Base-by-base conservation (phyloP, 306 rosid genomes). In the Trifolium fragiferum region DNA sequence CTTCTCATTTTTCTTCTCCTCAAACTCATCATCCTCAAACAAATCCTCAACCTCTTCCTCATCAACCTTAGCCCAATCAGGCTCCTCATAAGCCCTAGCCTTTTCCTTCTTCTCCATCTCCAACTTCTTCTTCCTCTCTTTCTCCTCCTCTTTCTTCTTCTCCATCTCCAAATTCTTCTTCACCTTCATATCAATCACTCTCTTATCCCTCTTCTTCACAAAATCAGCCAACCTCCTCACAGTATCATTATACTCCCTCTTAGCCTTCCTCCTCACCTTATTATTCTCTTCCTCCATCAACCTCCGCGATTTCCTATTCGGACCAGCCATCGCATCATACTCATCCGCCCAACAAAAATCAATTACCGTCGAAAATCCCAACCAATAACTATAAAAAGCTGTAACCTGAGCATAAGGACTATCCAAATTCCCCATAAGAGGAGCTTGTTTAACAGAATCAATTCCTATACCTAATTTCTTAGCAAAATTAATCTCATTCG, bases 251-350 rank as follows among this genome's bases (percentile, higher is more conserved):
- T 81, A 95, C 82, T 95, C 99, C 61, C 79, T 87, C 89, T 72
- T 90, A 10, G 96, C 97, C 87, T 86, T 94, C 89, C 82, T 89
- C 89, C 99, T 87, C 30, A 67, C 73, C 92, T 95, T 95, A 67
- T 85, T 92, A 67, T 95, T 95, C 84, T 95, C 97, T 62, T 95
- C 99, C 86, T 95, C 99, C 99, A 95, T 95, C 40, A 86, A 65
- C 80, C 99, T 74, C 83, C 99, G 76, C 49, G 87, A 75, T 84
- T 85, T 90, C 84, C 98, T 85, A 63, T 90, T 89, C 10, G 83
- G 83, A 18, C 99, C 99, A 3, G 90, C 87, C 90, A 82, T 84
- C 13, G 20, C 95, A 16, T 95, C 90, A 10, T 89, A 92, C 82
- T 85, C 86, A 19, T 95, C 98, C n/a, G 67, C 93, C 98, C 99